Evolutionary conservation across 2,329 filamentous ascomycete genomes (phyloP).

Genomic region (Cladorrhinum sp.): DNA sequence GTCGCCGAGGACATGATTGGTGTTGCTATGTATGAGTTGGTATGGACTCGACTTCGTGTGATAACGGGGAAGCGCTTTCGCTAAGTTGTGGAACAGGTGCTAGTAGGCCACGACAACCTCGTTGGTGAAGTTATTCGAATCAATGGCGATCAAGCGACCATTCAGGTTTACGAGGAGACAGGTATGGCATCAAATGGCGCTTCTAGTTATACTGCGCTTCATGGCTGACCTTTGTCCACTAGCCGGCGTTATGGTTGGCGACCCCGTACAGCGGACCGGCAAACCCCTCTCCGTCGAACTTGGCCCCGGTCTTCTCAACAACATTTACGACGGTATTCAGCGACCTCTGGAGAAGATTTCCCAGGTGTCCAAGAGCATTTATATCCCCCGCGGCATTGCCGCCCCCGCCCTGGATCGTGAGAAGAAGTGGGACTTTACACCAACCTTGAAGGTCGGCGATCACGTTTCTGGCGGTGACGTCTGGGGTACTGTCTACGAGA

Average conservation of each 20-base stretch:
- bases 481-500: slow-evolving; percentile 93
- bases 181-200: slow-evolving; percentile 51
- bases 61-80: not conserved
- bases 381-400: slow-evolving; percentile 92
- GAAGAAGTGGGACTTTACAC: slow-evolving; percentile 96
- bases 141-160: slow-evolving; percentile 89
- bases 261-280: slow-evolving; percentile 84
- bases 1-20: slow-evolving; percentile 98
- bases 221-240: slow-evolving; percentile 24
- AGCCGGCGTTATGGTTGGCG: slow-evolving; percentile 94
- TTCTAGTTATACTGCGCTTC: not conserved
- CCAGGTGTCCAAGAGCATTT: slow-evolving; percentile 77
- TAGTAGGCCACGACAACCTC: slow-evolving; percentile 86
- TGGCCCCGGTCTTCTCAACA: slow-evolving; percentile 94
- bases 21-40: slow-evolving; percentile 99
- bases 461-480: slow-evolving; percentile 96
- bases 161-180: slow-evolving; percentile 99
- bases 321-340: slow-evolving; percentile 99
- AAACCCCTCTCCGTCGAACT: slow-evolving; percentile 98
- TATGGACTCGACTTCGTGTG: slow-evolving; percentile 41
- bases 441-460: slow-evolving; percentile 88
- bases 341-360: slow-evolving; percentile 86
- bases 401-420: slow-evolving; percentile 82
- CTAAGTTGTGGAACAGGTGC: slow-evolving; percentile 57
- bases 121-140: slow-evolving; percentile 98